Evolutionary conservation across 176 grass and related monocot species (phyloP).

Genomic region (Ananas comosus): DNA sequence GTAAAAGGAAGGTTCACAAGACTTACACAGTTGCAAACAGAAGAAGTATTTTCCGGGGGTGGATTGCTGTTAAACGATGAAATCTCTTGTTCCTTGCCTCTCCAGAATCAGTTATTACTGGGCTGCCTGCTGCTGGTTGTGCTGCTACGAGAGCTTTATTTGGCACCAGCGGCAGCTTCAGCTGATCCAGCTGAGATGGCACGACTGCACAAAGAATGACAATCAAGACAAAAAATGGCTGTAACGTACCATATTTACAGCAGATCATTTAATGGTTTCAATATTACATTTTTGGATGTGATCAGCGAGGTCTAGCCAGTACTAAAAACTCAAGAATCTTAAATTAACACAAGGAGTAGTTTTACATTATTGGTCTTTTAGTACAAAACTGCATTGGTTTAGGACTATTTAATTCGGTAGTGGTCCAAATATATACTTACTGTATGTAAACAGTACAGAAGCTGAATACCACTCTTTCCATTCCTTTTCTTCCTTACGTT

Average conservation of each 20-base stretch:
- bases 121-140: slow-evolving; percentile 28
- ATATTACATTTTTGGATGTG: background rate
- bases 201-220: slow-evolving; percentile 35
- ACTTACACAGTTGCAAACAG: slow-evolving; percentile 90
- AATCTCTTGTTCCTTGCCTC: slow-evolving; percentile 75
- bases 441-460: no score
- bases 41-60: slow-evolving; percentile 74
- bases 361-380: no score
- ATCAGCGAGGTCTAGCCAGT: no score
- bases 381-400: no score
- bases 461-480: no score
- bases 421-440: no score
- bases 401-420: no score
- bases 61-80: slow-evolving; percentile 34
- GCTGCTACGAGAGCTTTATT: slow-evolving; percentile 36
- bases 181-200: slow-evolving; percentile 67
- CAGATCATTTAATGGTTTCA: background rate
- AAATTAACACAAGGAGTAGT: no score
- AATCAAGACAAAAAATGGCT: background rate
- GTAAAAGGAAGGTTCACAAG: background rate
- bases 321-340: no score
- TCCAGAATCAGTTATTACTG: slow-evolving; percentile 41
- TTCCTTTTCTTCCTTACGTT: no score
- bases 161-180: slow-evolving; percentile 43
- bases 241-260: background rate